These are phyloP conservation scores for Hyphopichia buzzinii DNA, from an alignment of 1,139 yeast genomes.

Conservation along the genomic window DNA sequence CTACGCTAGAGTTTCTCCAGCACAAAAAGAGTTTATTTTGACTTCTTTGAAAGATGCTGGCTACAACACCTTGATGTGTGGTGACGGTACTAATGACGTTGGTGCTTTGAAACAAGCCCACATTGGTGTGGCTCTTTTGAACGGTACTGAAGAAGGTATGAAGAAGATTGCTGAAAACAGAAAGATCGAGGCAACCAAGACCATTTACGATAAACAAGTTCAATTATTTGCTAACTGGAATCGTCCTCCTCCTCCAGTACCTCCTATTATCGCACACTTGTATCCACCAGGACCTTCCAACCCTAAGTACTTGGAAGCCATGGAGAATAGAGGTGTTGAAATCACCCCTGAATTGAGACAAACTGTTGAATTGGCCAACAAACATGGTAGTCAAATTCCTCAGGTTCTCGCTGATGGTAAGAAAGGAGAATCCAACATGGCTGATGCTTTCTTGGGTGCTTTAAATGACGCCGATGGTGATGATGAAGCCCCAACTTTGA, in stretches of 20 bases:
- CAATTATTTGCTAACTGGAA: slow-evolving; percentile 78
- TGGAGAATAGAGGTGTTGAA: slow-evolving; percentile 78
- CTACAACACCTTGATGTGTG: slow-evolving; percentile 95
- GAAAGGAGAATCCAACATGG: slow-evolving; percentile 44
- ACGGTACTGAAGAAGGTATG: slow-evolving; percentile 95
- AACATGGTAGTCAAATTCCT: slow-evolving; percentile 29
- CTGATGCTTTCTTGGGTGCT: slow-evolving; percentile 71
- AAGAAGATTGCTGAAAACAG: slow-evolving; percentile 84
- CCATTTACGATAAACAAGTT: slow-evolving; percentile 81
- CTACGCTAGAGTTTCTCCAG: slow-evolving; percentile 96
- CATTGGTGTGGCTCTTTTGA: slow-evolving; percentile 92
- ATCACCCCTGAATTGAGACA: slow-evolving; percentile 66
- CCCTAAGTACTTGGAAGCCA: slow-evolving; percentile 82
- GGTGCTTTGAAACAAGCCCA: slow-evolving; percentile 99
- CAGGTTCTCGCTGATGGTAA: slow-evolving; percentile 29
- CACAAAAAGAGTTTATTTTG: slow-evolving; percentile 89
- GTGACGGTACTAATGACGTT: slow-evolving; percentile 99
- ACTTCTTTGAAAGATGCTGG: slow-evolving; percentile 84
- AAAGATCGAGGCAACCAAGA: slow-evolving; percentile 61
- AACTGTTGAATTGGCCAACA: slow-evolving; percentile 53
- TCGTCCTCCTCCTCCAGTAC: slow-evolving; percentile 84
- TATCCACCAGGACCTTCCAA: slow-evolving; percentile 95
- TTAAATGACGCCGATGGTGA: slow-evolving; percentile 71
- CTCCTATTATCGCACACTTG: slow-evolving; percentile 82
- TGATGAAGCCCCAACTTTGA: slow-evolving; percentile 87